Evolutionary conservation across 768 basidiomycete genomes (phyloP), one percentile per base, ranked within the genome.

Genomic region (Tricholoma furcatifolium): DNA sequence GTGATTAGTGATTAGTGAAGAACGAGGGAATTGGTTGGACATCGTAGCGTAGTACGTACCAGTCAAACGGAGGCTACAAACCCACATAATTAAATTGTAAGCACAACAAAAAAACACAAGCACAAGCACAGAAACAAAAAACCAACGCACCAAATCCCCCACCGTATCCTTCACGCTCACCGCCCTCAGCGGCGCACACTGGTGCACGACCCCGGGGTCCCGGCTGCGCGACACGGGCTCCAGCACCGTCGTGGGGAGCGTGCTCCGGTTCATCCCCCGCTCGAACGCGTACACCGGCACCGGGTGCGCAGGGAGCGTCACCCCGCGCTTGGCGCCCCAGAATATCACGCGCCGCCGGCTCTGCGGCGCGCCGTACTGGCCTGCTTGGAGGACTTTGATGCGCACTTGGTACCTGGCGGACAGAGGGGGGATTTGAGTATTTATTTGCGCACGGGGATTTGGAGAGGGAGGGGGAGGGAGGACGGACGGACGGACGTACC

Each of bases 361-460:
- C 68, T 91, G 89, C 15, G 89, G 87, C 18, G 79, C 77, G 23
- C 89, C 89, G 65, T 89, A 89, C 32, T 83, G 82, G 0, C 76
- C 82, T 20, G 88, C 84, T 60, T 91, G 85, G 0, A 90, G 70
- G 14, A 85, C 67, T n/a, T 77, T 79, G 66, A 78, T 82, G 17
- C 74, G 79, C 2, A 80, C 82, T 68, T 91, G 88, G 62, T 91
- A 91, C 1, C 83, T 83, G 12, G 24, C 1, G 34, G 24, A 11
- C 20, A 47, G 47, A 5, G 6, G 39, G 23, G 35, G 17, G n/a
- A n/a, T n/a, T n/a, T n/a, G n/a, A n/a, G n/a, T n/a, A n/a, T n/a
- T n/a, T n/a, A n/a, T n/a, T n/a, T n/a, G n/a, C n/a, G n/a, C n/a
- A n/a, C n/a, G n/a, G n/a, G n/a, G n/a, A n/a, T n/a, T n/a, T n/a